Evolutionary conservation across 2,329 filamentous ascomycete species (phyloP), one percentile per base, ranked within the genome.

Genomic region (Phaeosphaeriaceae sp.): DNA sequence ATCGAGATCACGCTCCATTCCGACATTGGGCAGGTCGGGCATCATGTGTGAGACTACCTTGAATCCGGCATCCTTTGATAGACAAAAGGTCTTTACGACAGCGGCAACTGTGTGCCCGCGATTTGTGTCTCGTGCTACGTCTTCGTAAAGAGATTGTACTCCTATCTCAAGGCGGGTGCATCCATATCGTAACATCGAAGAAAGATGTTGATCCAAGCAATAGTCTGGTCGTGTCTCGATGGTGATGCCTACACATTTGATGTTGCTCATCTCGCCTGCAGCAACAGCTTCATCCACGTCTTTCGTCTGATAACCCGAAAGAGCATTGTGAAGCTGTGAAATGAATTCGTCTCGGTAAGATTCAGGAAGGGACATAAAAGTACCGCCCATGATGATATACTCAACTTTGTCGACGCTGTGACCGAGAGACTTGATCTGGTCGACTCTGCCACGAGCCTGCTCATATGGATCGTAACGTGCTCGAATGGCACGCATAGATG

Each of bases 41-140:
- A 99, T 99, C 94, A 99, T 99, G 76, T 99, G 94, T 60, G 90
- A 96, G 55, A 99, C 94, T 1, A 99, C 94, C 74, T 99, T 99
- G 83, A 96, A 99, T 1, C 94, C 94, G 5, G 95, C 92, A 73
- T 99, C 95, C 75, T 99, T 99, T 56, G 94, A 87, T n/a, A 97
- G 81, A 61, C 90, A 95, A 72, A 99, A 99, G 0, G 94, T 99
- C 75, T 99, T 92, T 23, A 92, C 93, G 0, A 99, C 94, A 1
- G 95, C 85, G 6, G 92, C 91, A 18, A 99, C 94, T 0, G 94
- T 99, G 74, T 99, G 94, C 0, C 94, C 94, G 68, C 94, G 85
- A 74, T 99, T 99, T 1, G 94, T 97, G 76, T 99, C 94, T 66
- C 94, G 84, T n/a, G 94, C 94, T 13, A 99, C 94, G 67, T 99